Evolutionary conservation across 192 early-diverging fungal species (phyloP), one percentile per base, ranked within the genome.

Genomic region (Linnemannia exigua): DNA sequence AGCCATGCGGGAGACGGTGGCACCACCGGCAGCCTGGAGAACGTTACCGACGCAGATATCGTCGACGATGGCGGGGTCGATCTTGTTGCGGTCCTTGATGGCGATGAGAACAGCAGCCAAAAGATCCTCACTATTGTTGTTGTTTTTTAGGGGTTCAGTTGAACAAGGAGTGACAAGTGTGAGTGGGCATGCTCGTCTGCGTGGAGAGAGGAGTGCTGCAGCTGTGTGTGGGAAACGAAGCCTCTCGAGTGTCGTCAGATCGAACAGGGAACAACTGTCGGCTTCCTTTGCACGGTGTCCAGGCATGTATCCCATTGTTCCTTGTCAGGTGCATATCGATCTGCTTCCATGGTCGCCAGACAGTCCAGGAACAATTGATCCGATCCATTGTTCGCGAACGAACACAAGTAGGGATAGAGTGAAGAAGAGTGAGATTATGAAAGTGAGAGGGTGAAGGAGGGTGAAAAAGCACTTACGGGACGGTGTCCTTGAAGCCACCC

Each of bases 1-100:
- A 44, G 97, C 97, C 94, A 96, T 96, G 52, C 97, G 92, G 31
- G 97, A 95, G 76, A 93, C 93, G 75, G 93, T 96, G 77, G 96
- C 97, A 72, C 97, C 97, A 74, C 96, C 96, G 66, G 95, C 95
- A 74, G 96, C 93, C 79, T 95, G 95, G 75, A 96, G 91, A 74
- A 97, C 97, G 83, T 96, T 98, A 74, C 97, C 97, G 46, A 98
- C 96, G 88, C 95, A 96, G 72, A 98, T 95, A 84, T 98, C 97
- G 78, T 98, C 92, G 67, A 98, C 95, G 41, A 96, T 83, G 46
- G 90, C 88, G 44, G 96, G 95, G 84, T 98, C 96, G 78, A 98
- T 94, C 68, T 93, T 92, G 74, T 93, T 93, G 81, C 94, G 90
- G 51, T 95, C 92, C 36, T 95, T 87, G 38, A 95, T 86, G 74